Conservation (phyloP, 805 yeast genomes). For the Wickerhamomyces subpelliculosus region DNA sequence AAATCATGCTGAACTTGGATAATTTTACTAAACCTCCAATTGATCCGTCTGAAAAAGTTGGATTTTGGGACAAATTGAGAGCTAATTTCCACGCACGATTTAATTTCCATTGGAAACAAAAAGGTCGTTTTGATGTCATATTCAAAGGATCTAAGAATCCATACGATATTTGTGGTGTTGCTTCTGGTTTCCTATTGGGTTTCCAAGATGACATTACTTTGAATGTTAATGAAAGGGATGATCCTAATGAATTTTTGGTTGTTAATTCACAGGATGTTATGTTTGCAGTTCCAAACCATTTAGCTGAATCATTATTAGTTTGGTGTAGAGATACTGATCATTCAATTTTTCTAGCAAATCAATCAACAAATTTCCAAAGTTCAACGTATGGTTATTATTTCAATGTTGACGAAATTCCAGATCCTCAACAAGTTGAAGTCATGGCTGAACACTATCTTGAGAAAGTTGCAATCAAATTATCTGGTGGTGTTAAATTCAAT, state of each 20-base stretch:
- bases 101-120: slow-evolving; percentile 41
- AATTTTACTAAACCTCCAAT: slow-evolving; percentile 84
- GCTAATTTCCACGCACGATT: slow-evolving; percentile 69
- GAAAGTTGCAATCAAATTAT: slow-evolving; percentile 48
- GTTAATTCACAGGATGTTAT: slow-evolving; percentile 55
- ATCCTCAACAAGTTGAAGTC: slow-evolving; percentile 11
- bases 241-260: slow-evolving; percentile 60
- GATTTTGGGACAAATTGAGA: slow-evolving; percentile 90
- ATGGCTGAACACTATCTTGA: slow-evolving; percentile 30
- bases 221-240: slow-evolving; percentile 56
- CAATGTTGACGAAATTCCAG: slow-evolving; percentile 17
- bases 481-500: slow-evolving; percentile 54
- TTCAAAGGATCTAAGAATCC: slow-evolving; percentile 79
- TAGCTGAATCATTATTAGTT: slow-evolving; percentile 42
- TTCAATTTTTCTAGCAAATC: slow-evolving; percentile 39
- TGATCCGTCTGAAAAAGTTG: slow-evolving; percentile 79
- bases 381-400: slow-evolving; percentile 44
- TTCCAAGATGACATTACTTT: slow-evolving; percentile 60
- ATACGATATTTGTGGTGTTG: slow-evolving; percentile 54
- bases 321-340: slow-evolving; percentile 50
- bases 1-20: slow-evolving; percentile 69
- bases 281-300: slow-evolving; percentile 73
- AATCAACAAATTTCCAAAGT: slow-evolving; percentile 33
- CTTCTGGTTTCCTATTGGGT: slow-evolving; percentile 72
- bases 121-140: slow-evolving; percentile 47